phyloP scores from a whole-genome alignment of 2,329 filamentous ascomycete genomes.

The Cladobotryum protrusum region DNA sequence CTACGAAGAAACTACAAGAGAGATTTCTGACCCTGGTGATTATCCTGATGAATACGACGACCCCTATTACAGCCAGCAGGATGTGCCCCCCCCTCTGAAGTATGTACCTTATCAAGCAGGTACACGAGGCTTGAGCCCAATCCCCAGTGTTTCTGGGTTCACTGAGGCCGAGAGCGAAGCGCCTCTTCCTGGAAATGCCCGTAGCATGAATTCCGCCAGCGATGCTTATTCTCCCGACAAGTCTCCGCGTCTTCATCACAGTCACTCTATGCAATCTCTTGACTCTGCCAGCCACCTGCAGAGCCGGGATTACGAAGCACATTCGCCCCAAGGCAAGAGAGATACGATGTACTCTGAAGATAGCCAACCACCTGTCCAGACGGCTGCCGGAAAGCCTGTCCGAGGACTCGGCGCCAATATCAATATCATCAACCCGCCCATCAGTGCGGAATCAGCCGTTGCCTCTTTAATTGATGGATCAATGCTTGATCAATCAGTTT shows the following conservation, averaged over 20 bases:
- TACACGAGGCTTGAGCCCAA: constrained; percentile 72
- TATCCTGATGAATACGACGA: constrained; percentile 38
- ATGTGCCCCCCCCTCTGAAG: constrained; percentile 57
- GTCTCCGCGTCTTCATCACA: constrained; percentile 35
- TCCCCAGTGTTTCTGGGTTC: constrained; percentile 87
- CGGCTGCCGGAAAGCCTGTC: constrained; percentile 63
- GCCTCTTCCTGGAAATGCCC: constrained; percentile 51
- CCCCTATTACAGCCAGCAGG: constrained; percentile 52
- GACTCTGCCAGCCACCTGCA: constrained; percentile 37
- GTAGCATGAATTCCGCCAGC: constrained; percentile 41
- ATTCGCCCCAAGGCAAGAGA: constrained; percentile 48
- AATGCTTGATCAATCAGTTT: constrained; percentile 57
- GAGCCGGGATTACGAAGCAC: constrained; percentile 48
- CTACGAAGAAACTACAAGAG: constrained; percentile 25
- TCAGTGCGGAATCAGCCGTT: constrained; percentile 80
- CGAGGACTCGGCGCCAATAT: constrained; percentile 66
- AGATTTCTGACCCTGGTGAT: constrained; percentile 25
- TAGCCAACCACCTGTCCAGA: constrained; percentile 53
- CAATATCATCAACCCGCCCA: constrained; percentile 64
- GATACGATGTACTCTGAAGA: constrained; percentile 45
- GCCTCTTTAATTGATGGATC: constrained; percentile 81
- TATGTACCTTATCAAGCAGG: constrained; percentile 65
- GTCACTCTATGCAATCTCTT: constrained; percentile 28
- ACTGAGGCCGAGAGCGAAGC: constrained; percentile 60
- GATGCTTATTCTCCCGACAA: constrained; percentile 58